These are phyloP conservation scores for Suillus sp. DNA, from an alignment of 768 basidiomycete genomes.

Conservation along the genomic window DNA sequence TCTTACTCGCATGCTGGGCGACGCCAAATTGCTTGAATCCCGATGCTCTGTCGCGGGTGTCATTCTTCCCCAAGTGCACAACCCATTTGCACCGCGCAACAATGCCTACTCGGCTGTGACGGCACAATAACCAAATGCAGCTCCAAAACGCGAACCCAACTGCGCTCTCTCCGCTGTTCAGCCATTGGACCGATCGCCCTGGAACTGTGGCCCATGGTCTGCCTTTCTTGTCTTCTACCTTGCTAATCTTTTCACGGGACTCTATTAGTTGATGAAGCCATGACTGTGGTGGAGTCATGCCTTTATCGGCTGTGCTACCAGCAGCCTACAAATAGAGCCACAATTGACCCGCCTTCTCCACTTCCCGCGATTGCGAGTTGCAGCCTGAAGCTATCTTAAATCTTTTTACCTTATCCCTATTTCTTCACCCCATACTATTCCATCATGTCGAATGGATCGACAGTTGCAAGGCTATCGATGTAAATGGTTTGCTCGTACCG, in stretches of 20 bases:
- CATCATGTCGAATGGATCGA: not conserved
- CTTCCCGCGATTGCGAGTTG: not conserved
- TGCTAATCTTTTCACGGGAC: not conserved
- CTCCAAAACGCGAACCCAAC: not conserved
- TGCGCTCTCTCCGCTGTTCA: not conserved
- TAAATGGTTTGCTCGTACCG: not conserved
- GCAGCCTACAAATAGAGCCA: not conserved
- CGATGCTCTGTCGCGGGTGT: not conserved
- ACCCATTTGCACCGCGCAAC: not conserved
- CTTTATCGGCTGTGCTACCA: not conserved
- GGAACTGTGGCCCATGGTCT: not conserved
- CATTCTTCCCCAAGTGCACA: not conserved
- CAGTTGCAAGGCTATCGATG: not conserved
- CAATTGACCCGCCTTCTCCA: too few species aligned
- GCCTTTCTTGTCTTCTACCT: not conserved
- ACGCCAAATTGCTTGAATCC: not conserved
- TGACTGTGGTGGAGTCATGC: not conserved
- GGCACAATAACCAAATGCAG: not conserved
- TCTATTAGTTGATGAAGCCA: not conserved
- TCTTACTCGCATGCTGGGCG: too few species aligned
- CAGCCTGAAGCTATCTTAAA: not conserved
- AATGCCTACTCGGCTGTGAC: not conserved
- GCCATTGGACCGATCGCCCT: not conserved
- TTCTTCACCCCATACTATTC: not conserved
- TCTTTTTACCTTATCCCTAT: not conserved